A percentile compares a stretch with the other conserved stretches of the same genome.
Evolutionary conservation across 495 filamentous ascomycete genomes (phyloP).

Genomic region (Penicillium longicatenatum): DNA sequence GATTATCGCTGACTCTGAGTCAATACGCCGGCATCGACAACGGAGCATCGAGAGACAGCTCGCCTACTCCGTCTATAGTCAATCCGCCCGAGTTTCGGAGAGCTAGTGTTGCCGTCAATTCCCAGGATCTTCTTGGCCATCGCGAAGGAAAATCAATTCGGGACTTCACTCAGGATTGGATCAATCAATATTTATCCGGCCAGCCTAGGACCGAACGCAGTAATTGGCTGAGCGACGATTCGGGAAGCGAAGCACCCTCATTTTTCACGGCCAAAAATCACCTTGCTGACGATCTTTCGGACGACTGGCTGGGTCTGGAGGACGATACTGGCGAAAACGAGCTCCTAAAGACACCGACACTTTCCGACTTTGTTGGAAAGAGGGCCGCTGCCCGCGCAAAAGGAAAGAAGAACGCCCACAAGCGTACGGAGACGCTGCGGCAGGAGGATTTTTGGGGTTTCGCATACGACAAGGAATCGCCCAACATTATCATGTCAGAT

Average conservation of each 20-base stretch:
- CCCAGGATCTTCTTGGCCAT: conserved; percentile 27
- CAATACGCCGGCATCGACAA: conserved; percentile 40
- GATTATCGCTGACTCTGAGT: conserved; percentile 47
- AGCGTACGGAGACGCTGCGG: conserved; percentile 65
- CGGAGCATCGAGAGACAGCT: conserved; percentile 37
- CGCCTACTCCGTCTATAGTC: conserved; percentile 49
- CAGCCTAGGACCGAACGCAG: conserved; percentile 62
- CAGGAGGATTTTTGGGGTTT: conserved; percentile 59
- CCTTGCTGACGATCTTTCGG: conserved; percentile 45
- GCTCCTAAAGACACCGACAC: conserved; percentile 45
- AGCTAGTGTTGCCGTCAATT: conserved; percentile 40
- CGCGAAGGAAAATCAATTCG: conserved; percentile 48
- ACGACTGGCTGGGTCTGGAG: conserved; percentile 50
- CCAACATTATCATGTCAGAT: conserved; percentile 38
- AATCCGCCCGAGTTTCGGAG: conserved; percentile 53
- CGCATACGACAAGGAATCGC: conserved; percentile 46
- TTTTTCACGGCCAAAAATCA: conserved; percentile 47
- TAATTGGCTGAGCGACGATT: conserved; percentile 77
- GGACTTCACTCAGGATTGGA: conserved; percentile 77
- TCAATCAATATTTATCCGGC: conserved; percentile 68
- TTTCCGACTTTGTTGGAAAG: conserved; percentile 41
- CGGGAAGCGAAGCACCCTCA: conserved; percentile 54
- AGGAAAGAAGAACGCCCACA: conserved; percentile 48
- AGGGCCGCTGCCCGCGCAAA: conserved; percentile 38
- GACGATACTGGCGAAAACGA: conserved; percentile 43